Conservation (phyloP, 805 yeast genomes). For the Kurtzmaniella fragi region DNA sequence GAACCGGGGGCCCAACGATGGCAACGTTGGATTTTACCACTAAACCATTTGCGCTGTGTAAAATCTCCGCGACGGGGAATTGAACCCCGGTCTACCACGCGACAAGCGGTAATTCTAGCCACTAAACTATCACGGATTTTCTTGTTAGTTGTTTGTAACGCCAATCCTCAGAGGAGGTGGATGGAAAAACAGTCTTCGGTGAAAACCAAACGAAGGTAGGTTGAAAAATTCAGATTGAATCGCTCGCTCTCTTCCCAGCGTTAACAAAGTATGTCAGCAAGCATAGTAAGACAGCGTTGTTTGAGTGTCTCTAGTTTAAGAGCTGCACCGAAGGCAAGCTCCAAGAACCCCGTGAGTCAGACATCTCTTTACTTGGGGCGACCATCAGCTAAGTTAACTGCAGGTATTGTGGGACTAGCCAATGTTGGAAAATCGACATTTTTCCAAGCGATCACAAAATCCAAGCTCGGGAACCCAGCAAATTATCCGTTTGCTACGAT, state of each 20-base stretch:
- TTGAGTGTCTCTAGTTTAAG: no score
- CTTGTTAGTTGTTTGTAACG: neutral
- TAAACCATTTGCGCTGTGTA: no score
- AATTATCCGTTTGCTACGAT: constrained; percentile 71
- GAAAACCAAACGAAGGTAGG: no score
- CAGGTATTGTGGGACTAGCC: constrained; percentile 56
- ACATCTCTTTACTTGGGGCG: constrained; percentile 21
- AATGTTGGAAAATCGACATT: constrained; percentile 50
- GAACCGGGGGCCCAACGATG: no score
- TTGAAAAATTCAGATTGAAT: no score
- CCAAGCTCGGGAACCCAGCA: constrained; percentile 52
- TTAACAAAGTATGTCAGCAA: no score
- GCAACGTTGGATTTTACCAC: no score
- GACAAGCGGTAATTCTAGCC: constrained; percentile 16
- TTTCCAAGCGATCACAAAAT: constrained; percentile 53
- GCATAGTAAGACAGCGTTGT: no score
- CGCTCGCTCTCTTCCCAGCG: no score
- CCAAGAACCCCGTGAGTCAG: neutral
- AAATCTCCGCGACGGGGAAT: constrained; percentile 15
- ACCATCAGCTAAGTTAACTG: constrained; percentile 31
- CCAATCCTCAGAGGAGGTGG: no score
- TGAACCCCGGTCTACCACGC: constrained; percentile 17
- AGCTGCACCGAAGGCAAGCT: no score
- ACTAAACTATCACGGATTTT: constrained; percentile 14
- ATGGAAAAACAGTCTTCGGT: no score